Base-by-base conservation (phyloP, 1,284 basidiomycete genomes). In the Sanghuangporus baumii region DNA sequence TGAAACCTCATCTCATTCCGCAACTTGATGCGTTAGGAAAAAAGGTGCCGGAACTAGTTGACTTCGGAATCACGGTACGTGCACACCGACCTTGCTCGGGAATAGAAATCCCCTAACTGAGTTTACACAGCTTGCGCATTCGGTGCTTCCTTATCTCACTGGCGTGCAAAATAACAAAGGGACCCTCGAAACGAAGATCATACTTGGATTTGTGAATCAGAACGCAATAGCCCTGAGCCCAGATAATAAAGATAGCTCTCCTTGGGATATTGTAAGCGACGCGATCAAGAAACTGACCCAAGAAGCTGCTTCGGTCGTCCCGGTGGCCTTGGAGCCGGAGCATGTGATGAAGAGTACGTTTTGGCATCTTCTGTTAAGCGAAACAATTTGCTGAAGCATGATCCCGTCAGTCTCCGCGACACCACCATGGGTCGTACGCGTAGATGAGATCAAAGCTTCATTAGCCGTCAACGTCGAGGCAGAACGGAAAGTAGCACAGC, bases 401-500 rank as follows among this genome's bases (percentile, higher is more conserved):
- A n/a, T 52, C 62, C 64, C 48, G 57, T 6, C 67, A 95, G 93
- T 93, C 64, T 81, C 85, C 56, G 87, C 88, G 6, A 81, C 85
- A 0, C 79, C 93, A 2, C 97, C 97, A 0, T 99, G 96, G 96
- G 78, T 94, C 0, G 78, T 84, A 0, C 85, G 97, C n/a, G 84
- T 96, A 4, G 83, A 84, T n/a, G 86, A 93, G 68, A 87, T 99
- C 76, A 93, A 94, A 72, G 84, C 89, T 0, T 86, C 81, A 23
- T 84, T 90, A 1, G 87, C 93, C 0, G 82, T 93, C 75, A 98
- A 98, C 69, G 82, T 93, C 16, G 96, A 98, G 71, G 93, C 95
- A 0, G 96, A 98, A 73, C 84, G 89, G 55, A 93, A 93, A 73
- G 86, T 95, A 8, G 78, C 85, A 3, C 88, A 93, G 67, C 82